A percentile compares a stretch with the other conserved stretches of the same genome.
Evolutionary conservation across 805 yeast genomes (phyloP).

Genomic region (Candida railenensis): DNA sequence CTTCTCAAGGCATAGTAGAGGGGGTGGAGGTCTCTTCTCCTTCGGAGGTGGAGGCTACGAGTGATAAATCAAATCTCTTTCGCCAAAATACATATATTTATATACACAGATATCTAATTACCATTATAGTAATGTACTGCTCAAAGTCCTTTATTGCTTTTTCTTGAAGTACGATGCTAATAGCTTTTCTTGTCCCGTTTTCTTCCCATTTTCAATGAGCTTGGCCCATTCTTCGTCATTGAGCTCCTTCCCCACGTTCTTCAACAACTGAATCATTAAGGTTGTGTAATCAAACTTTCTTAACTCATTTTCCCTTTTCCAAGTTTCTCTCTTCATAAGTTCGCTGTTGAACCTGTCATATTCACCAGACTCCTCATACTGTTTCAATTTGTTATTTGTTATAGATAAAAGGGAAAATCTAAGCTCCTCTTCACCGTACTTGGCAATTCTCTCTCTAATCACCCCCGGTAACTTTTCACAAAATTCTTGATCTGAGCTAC

Average conservation of each 20-base stretch:
- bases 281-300: constrained; percentile 56
- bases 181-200: constrained; percentile 11
- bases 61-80: constrained; percentile 7
- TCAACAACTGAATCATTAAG: constrained; percentile 45
- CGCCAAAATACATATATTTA: not conserved
- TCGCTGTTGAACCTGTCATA: constrained; percentile 37
- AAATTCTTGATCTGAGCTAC: constrained; percentile 41
- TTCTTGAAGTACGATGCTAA: not conserved
- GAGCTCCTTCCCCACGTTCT: constrained; percentile 33
- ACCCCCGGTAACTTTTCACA: constrained; percentile 42
- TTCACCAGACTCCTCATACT: constrained; percentile 39
- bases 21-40: constrained; percentile 45
- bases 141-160: not conserved
- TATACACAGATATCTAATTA: no score
- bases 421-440: constrained; percentile 46
- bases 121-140: no score
- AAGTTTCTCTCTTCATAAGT: constrained; percentile 44
- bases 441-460: constrained; percentile 45
- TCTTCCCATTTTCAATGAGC: constrained; percentile 23
- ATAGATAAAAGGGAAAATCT: constrained; percentile 58
- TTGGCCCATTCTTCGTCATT: constrained; percentile 41
- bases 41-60: constrained; percentile 29
- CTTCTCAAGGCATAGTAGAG: constrained; percentile 84
- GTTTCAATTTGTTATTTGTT: constrained; percentile 47
- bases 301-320: constrained; percentile 55